Percentiles rank a stretch among this genome's conserved stretches.
These are phyloP conservation scores for Colletotrichum plurivorum DNA, from an alignment of 2,329 filamentous ascomycete species.

Conservation along the genomic window DNA sequence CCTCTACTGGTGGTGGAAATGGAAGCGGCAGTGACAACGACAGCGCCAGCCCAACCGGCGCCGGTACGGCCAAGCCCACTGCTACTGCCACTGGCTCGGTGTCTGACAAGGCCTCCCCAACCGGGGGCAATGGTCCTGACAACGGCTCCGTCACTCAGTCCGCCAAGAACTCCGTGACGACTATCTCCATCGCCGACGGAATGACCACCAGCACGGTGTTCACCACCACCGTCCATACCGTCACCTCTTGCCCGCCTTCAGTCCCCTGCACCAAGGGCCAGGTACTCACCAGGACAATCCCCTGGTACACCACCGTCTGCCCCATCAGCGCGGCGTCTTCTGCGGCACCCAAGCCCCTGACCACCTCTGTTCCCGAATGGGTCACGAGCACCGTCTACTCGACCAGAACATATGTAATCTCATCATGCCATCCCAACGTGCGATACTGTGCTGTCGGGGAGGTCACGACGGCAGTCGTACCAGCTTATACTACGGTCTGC, in stretches of 20 bases:
- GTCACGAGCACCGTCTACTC: slow-evolving; percentile 56
- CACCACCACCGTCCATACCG: slow-evolving; percentile 51
- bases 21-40: slow-evolving; percentile 3
- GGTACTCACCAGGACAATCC: slow-evolving; percentile 53
- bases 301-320: slow-evolving; percentile 58
- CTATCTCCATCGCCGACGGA: slow-evolving; percentile 8
- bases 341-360: slow-evolving; percentile 24
- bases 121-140: slow-evolving; percentile 20
- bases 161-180: neutral
- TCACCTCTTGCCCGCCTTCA: slow-evolving; percentile 62
- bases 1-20: slow-evolving; percentile 20
- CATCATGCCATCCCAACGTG: slow-evolving; percentile 64
- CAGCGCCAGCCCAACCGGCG: slow-evolving; percentile 24
- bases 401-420: slow-evolving; percentile 66
- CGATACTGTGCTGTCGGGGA: slow-evolving; percentile 54
- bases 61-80: neutral
- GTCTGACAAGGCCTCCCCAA: slow-evolving; percentile 2
- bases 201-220: slow-evolving; percentile 50
- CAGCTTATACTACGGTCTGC: slow-evolving; percentile 58
- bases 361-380: slow-evolving; percentile 29
- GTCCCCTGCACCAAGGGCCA: slow-evolving; percentile 49
- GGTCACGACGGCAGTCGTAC: slow-evolving; percentile 53
- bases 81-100: slow-evolving; percentile 15
- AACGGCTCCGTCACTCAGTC: neutral
- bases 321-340: slow-evolving; percentile 49